Percentiles rank a stretch among this genome's conserved stretches.
Evolutionary conservation across 306 rosid species (phyloP).

Genomic region (Mimosa pudica): DNA sequence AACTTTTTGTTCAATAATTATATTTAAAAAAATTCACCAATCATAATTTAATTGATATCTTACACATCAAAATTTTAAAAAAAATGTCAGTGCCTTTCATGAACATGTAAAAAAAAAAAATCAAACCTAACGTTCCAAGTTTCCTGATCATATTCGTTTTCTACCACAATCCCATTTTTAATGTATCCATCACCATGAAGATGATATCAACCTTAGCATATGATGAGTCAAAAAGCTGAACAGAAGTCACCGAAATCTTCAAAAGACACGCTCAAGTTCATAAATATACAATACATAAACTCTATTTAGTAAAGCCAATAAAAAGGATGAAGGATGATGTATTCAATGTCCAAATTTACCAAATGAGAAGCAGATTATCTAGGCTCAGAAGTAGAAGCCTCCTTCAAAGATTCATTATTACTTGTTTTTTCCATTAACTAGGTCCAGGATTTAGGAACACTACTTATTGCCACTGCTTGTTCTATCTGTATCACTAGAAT

Average conservation of each 20-base stretch:
- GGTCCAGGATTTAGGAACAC: conserved; percentile 4
- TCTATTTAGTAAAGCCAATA: conserved; percentile 17
- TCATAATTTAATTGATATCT: too few species aligned
- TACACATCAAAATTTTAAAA: too few species aligned
- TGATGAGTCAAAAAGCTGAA: not conserved
- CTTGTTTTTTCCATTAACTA: conserved; percentile 19
- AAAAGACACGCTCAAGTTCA: conserved; percentile 25
- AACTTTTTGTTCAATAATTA: too few species aligned
- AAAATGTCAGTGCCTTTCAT: too few species aligned
- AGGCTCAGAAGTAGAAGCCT: conserved; percentile 31
- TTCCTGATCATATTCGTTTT: not conserved
- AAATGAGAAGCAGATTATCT: conserved; percentile 41
- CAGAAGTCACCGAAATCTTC: not conserved
- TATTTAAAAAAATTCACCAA: not conserved
- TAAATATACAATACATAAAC: conserved; percentile 34
- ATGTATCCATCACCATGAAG: not conserved
- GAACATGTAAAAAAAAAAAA: too few species aligned
- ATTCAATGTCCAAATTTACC: not conserved
- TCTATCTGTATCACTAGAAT: conserved; percentile 35
- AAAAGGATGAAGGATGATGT: not conserved
- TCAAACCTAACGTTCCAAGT: too few species aligned
- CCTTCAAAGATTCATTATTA: conserved; percentile 8
- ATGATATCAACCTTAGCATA: not conserved
- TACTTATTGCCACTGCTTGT: conserved; percentile 15
- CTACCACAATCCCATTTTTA: not conserved